A percentile compares a stretch with the other conserved stretches of the same genome.
Conservation (phyloP, 306 rosid genomes). For the Prunus mira region DNA sequence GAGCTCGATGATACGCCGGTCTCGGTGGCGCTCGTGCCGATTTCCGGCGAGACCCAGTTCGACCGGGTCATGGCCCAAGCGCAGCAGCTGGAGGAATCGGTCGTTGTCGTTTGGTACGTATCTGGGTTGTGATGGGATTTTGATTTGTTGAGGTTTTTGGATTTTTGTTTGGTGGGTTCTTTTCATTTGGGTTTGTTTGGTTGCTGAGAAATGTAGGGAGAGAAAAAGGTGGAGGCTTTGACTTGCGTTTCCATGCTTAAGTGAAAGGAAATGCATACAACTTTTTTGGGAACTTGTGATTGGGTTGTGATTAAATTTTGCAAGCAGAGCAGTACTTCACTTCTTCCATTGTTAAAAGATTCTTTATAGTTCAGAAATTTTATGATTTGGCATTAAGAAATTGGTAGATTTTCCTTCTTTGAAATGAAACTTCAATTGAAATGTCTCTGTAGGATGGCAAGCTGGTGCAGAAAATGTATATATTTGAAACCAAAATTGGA, state of each 20-base stretch:
- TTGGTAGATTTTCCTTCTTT: constrained; percentile 14
- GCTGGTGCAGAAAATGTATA: constrained; percentile 92
- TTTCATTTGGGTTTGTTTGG: neutral
- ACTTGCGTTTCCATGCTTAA: neutral
- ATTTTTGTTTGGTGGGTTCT: constrained; percentile 1
- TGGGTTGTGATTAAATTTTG: neutral
- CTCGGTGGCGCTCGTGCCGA: constrained; percentile 41
- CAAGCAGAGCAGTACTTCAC: neutral
- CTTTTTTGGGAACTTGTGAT: neutral
- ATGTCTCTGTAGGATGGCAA: constrained; percentile 70
- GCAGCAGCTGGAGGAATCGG: constrained; percentile 30
- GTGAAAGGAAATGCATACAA: neutral
- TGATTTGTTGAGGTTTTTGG: neutral
- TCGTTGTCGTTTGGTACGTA: constrained; percentile 46
- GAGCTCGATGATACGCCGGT: constrained; percentile 49
- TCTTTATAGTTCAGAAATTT: neutral
- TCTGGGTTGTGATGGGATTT: neutral
- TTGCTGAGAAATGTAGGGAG: neutral
- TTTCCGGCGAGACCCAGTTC: constrained; percentile 44
- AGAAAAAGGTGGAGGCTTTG: neutral
- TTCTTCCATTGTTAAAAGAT: neutral
- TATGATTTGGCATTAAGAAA: neutral
- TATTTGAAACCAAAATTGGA: constrained; percentile 83
- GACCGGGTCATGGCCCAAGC: constrained; percentile 44
- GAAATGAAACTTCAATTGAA: constrained; percentile 1